Evolutionary conservation across 352 stramenopile species (phyloP), one percentile per base, ranked within the genome.

Genomic region (Phytophthora nicotianae): DNA sequence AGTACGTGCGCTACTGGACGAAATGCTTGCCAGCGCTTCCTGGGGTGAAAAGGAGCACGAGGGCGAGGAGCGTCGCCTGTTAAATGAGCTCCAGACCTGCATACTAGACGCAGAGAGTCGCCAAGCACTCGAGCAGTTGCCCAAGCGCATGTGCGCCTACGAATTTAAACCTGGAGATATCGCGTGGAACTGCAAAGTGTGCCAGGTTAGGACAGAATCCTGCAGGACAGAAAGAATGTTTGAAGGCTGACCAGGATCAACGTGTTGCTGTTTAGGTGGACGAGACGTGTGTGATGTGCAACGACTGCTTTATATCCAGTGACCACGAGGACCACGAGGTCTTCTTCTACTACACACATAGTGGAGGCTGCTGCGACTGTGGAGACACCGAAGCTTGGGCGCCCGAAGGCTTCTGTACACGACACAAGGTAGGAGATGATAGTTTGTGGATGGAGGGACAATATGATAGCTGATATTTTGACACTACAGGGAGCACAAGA

Each of bases 291-390:
- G 96, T 99, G 14, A 89, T 99, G 69, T 99, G 97, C 79, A 98
- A 99, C 63, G 86, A 97, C 48, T 99, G 97, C 79, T 99, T 98
- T 68, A 93, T 98, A 76, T 72, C 83, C 23, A 92, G 83, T 66
- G 79, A 98, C 56, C 97, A 99, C 65, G 83, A 98, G 41, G 91
- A 90, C 64, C 93, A 98, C 61, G 89, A 98, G 45, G 92, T 97
- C 9, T 97, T 96, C 56, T 97, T 98, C 54, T 98, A 98, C 72
- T 96, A 97, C 59, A 95, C 92, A 46, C 84, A 91, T 43, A 97
- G 98, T 66, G 96, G 96, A 14, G 97, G 97, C 26, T 99, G 97
- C 79, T 99, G 97, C 67, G 97, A 99, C 76, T 99, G 97, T 67
- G 97, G 96, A 54, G 97, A 99, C 82, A 89, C 90, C 3, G 96